Evolutionary conservation across 2,329 filamentous ascomycete species (phyloP).

Genomic region (Sphaerulina populicola): DNA sequence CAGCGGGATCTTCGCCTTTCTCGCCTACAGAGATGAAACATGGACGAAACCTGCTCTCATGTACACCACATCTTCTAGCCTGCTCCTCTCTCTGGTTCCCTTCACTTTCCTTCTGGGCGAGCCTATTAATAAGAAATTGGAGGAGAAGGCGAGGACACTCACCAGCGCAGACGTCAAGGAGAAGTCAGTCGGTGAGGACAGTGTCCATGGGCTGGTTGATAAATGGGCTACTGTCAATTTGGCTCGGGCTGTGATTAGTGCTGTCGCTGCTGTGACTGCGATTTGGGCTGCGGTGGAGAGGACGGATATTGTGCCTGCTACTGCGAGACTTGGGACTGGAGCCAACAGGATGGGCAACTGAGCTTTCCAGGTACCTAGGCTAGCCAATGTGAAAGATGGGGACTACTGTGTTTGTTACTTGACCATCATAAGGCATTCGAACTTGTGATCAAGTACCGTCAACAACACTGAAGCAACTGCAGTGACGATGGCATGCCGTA

Average conservation of each 20-base stretch:
- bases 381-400: too few species aligned
- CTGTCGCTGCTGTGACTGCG: conserved; percentile 20
- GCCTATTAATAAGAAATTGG: conserved; percentile 44
- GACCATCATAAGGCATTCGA: too few species aligned
- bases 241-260: conserved; percentile 32
- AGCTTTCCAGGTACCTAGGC: neutral
- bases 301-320: conserved; percentile 24
- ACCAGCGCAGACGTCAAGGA: conserved; percentile 35
- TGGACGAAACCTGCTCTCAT: conserved; percentile 33
- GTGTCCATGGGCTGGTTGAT: conserved; percentile 47
- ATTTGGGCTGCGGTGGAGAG: conserved; percentile 28
- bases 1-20: conserved; percentile 33
- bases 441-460: too few species aligned
- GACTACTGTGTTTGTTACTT: too few species aligned
- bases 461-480: too few species aligned
- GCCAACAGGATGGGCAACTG: conserved; percentile 20
- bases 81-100: conserved; percentile 44
- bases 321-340: conserved; percentile 19
- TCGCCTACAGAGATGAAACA: conserved; percentile 36
- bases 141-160: conserved; percentile 38
- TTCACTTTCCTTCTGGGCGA: conserved; percentile 45
- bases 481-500: too few species aligned
- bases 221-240: conserved; percentile 50
- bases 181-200: conserved; percentile 35
- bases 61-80: conserved; percentile 41